These are phyloP conservation scores for Theobroma cacao DNA, from an alignment of 345 rosid species.

Conservation along the genomic window DNA sequence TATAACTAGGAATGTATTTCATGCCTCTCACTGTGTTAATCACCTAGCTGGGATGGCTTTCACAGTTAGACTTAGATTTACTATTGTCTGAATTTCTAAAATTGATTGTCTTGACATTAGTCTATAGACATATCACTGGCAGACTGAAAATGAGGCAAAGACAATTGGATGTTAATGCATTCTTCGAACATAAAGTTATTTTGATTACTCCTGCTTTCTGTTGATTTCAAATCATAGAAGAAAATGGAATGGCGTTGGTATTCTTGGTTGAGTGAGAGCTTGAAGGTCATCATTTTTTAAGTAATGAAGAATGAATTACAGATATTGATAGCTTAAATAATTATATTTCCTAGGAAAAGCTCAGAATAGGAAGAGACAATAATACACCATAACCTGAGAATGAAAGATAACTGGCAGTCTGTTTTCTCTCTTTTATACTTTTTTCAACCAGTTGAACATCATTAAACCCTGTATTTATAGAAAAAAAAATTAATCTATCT, in stretches of 20 bases:
- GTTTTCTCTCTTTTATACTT: neutral
- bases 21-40: neutral
- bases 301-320: neutral
- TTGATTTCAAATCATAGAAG: neutral
- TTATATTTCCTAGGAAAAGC: neutral
- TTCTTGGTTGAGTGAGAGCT: neutral
- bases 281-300: neutral
- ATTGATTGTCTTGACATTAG: neutral
- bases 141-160: neutral
- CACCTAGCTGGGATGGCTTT: neutral
- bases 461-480: neutral
- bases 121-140: neutral
- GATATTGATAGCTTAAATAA: neutral
- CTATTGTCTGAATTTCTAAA: neutral
- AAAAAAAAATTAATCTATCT: neutral
- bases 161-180: neutral
- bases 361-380: neutral
- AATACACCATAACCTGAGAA: neutral
- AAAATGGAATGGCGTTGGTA: neutral
- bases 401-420: neutral
- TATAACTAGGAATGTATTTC: neutral
- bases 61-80: neutral
- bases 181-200: neutral
- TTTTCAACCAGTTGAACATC: neutral
- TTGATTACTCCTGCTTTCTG: neutral